Percentiles rank a stretch among this genome's conserved stretches.
phyloP scores from a whole-genome alignment of 352 stramenopile species.

The Pseudoperonospora humuli region DNA sequence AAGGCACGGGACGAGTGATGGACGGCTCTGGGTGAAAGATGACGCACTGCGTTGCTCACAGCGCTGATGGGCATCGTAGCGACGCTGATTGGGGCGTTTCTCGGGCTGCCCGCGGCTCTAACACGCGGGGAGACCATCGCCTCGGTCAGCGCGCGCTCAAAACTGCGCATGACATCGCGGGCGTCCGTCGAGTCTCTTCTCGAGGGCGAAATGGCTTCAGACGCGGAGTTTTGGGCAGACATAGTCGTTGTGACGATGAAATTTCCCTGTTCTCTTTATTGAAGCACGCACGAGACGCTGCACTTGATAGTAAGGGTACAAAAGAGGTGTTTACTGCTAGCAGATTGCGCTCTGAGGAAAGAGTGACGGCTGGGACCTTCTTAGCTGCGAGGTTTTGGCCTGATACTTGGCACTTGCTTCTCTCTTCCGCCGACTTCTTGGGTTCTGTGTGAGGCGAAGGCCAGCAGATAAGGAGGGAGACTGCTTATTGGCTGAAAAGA shows the following conservation, averaged over 20 bases:
- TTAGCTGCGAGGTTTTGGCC: no score
- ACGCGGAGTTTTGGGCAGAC: background rate
- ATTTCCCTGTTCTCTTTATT: no score
- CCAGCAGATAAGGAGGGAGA: constrained; percentile 5
- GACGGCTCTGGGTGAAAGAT: constrained; percentile 46
- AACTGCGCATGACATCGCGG: constrained; percentile 12
- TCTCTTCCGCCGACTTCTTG: constrained; percentile 16
- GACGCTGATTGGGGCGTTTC: constrained; percentile 4
- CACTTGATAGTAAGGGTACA: no score
- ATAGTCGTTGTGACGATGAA: no score
- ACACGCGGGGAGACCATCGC: constrained; percentile 9
- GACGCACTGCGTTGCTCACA: constrained; percentile 1
- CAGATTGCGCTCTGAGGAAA: no score
- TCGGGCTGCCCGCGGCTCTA: constrained; percentile 2
- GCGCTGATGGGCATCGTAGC: constrained; percentile 3
- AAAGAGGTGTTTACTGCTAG: no score
- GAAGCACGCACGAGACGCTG: no score
- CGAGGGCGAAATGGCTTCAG: background rate
- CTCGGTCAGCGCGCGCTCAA: constrained; percentile 18
- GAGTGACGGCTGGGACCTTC: no score
- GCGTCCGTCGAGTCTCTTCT: constrained; percentile 9
- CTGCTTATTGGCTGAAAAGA: constrained; percentile 12
- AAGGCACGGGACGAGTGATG: constrained; percentile 55
- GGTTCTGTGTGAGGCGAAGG: constrained; percentile 8
- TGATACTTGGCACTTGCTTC: no score